These are phyloP conservation scores for Lachnellula occidentalis DNA, from an alignment of 2,329 filamentous ascomycete genomes.

Conservation along the genomic window DNA sequence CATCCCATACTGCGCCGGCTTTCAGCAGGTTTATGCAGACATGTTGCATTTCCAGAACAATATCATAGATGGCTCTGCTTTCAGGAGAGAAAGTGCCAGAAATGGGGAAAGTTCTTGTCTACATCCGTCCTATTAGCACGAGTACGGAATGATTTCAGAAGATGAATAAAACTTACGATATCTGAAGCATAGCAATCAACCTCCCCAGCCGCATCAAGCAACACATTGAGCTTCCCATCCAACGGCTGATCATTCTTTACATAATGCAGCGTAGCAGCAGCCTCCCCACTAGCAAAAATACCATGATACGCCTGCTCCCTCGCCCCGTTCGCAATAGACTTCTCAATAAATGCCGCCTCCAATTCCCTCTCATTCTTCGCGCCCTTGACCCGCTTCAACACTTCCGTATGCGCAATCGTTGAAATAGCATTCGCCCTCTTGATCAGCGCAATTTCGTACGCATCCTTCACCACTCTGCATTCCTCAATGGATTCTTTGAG, in stretches of 20 bases:
- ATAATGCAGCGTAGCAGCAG: constrained; percentile 84
- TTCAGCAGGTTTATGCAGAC: constrained; percentile 69
- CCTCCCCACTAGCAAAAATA: constrained; percentile 75
- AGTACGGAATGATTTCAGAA: not conserved
- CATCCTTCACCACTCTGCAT: constrained; percentile 65
- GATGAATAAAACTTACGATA: constrained; percentile 42
- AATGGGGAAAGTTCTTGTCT: constrained; percentile 86
- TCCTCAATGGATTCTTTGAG: constrained; percentile 62
- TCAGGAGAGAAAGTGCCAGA: constrained; percentile 64
- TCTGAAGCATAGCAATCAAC: constrained; percentile 68
- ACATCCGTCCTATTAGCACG: constrained; percentile 22
- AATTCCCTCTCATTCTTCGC: constrained; percentile 77
- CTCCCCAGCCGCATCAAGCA: constrained; percentile 80
- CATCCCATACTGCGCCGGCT: constrained; percentile 72
- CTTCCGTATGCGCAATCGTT: constrained; percentile 58
- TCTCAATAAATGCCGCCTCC: constrained; percentile 72
- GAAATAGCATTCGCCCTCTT: constrained; percentile 67
- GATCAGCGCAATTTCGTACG: constrained; percentile 69
- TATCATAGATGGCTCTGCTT: constrained; percentile 69
- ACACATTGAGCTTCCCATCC: constrained; percentile 66
- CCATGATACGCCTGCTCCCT: constrained; percentile 82
- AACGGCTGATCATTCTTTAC: constrained; percentile 70
- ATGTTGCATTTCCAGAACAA: constrained; percentile 82
- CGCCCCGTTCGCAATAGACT: constrained; percentile 68
- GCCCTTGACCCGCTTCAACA: constrained; percentile 54